A percentile compares a stretch with the other conserved stretches of the same genome.
These are phyloP conservation scores for Trichosporon asahii DNA, from an alignment of 1,284 basidiomycete species.

Conservation along the genomic window DNA sequence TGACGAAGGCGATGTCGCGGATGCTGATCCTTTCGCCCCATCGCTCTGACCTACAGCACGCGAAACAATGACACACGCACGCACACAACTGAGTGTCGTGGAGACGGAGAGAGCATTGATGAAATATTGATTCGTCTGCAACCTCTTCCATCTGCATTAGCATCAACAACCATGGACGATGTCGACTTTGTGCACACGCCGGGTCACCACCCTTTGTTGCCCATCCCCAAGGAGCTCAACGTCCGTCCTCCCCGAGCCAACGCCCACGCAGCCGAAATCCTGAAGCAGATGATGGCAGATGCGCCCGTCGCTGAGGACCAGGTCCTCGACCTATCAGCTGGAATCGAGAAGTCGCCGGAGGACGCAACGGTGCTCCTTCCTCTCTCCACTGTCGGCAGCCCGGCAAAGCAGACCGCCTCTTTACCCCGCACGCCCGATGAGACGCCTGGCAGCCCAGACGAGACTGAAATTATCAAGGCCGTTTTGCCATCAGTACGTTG, in stretches of 20 bases:
- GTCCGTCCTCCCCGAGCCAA: background rate
- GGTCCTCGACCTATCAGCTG: background rate
- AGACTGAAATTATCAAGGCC: background rate
- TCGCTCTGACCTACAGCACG: background rate
- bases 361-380: background rate
- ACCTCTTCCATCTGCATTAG: background rate
- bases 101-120: too few relatives aligned
- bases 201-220: background rate
- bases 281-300: slow-evolving; percentile 6
- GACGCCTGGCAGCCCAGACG: background rate
- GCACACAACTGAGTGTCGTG: background rate
- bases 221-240: background rate
- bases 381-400: background rate
- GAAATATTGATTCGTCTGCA: background rate
- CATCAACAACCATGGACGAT: background rate
- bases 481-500: background rate
- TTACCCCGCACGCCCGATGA: background rate
- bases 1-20: background rate
- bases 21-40: background rate
- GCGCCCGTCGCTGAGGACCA: background rate
- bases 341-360: background rate
- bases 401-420: background rate
- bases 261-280: background rate
- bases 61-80: background rate
- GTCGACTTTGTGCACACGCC: background rate